Base-by-base conservation (phyloP, 495 filamentous ascomycete species). In the Sporormia fimetaria region DNA sequence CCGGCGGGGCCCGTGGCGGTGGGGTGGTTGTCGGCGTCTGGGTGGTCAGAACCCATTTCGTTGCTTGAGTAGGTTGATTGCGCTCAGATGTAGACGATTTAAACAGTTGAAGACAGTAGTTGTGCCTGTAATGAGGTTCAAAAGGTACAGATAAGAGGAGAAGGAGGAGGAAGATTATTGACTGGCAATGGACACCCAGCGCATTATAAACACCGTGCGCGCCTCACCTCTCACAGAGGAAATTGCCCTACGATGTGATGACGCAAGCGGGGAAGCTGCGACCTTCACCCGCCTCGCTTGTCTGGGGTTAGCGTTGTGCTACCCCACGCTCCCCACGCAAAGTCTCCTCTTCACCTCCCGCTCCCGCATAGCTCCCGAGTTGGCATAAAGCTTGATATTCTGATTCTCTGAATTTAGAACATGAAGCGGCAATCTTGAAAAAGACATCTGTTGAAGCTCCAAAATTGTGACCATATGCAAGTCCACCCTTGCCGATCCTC, bases 1-100 rank as follows among this genome's bases (percentile, higher is more conserved):
- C 63, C 65, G 28, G 74, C 71, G 2, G 54, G 56, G 4, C 74
- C 71, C 7, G 68, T 74, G 24, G 73, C 73, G 46, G 64, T 58
- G 1, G 69, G 68, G 51, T 69, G 60, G 8, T 75, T 48, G 39
- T 73, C 49, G 6, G 70, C 55, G 44, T 74, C 68, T 18, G 63
- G 63, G 38, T 63, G 60, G 29, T 50, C 34, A 29, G 44, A 34
- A 29, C 43, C 43, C 43, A 47, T 47, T n/a, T n/a, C n/a, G n/a
- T n/a, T n/a, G n/a, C n/a, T n/a, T n/a, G n/a, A n/a, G n/a, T n/a
- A n/a, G n/a, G n/a, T n/a, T n/a, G n/a, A n/a, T n/a, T n/a, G n/a
- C n/a, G 27, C 17, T 37, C 37, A 11, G 7, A n/a, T 31, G 28
- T 21, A 6, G 37, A 31, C 37, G 30, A 30, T 27, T 27, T 27